These are phyloP conservation scores for Wickerhamiella galacta DNA, from an alignment of 805 yeast genomes.

Conservation along the genomic window DNA sequence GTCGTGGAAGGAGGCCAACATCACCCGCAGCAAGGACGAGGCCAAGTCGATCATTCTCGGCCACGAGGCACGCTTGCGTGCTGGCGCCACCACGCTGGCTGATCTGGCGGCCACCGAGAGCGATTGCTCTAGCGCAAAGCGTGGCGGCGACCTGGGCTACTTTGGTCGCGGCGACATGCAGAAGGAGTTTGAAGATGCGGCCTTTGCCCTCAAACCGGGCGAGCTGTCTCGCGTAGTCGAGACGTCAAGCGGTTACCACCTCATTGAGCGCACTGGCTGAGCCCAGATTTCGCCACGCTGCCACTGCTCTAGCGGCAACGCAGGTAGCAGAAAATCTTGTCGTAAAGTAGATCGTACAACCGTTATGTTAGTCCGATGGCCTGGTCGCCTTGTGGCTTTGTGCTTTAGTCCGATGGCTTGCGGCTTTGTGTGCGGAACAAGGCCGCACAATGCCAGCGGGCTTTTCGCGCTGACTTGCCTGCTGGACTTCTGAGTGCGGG, in stretches of 20 bases:
- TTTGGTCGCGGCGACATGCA: conserved; percentile 91
- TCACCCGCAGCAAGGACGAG: conserved; percentile 69
- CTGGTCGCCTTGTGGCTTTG: not conserved
- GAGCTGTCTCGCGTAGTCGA: conserved; percentile 73
- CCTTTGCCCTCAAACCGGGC: conserved; percentile 67
- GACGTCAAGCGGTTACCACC: conserved; percentile 79
- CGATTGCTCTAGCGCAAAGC: conserved; percentile 73
- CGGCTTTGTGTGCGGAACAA: too few species aligned
- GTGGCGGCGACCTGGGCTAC: conserved; percentile 83
- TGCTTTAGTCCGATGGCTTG: not conserved
- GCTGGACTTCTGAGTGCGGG: too few species aligned
- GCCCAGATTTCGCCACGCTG: not conserved
- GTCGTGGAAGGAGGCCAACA: conserved; percentile 69
- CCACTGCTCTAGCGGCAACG: not conserved
- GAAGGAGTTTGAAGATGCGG: conserved; percentile 78
- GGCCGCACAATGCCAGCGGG: too few species aligned
- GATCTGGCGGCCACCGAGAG: conserved; percentile 69
- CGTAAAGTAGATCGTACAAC: not conserved
- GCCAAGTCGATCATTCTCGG: conserved; percentile 45
- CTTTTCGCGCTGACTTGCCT: too few species aligned
- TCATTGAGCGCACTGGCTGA: conserved; percentile 70
- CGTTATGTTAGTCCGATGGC: not conserved
- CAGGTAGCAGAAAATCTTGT: not conserved
- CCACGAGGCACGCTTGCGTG: conserved; percentile 39
- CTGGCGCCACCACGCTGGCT: conserved; percentile 49